These are phyloP conservation scores for Penicillium sp. DNA, from an alignment of 2,329 filamentous ascomycete genomes.

Conservation along the genomic window DNA sequence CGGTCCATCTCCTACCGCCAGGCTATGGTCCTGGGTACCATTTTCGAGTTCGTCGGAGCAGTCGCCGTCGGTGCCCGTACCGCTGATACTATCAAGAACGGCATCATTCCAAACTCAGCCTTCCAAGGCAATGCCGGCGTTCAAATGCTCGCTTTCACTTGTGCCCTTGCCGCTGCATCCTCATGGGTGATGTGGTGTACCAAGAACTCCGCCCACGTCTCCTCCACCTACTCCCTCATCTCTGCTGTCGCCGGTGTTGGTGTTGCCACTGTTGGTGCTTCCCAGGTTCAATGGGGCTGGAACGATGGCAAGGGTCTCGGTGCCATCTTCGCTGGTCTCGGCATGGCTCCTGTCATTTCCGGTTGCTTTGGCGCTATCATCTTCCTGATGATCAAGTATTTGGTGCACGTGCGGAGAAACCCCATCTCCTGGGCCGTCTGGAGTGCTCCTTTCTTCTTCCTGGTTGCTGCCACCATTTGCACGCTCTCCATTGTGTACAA, in stretches of 20 bases:
- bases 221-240: slow-evolving; percentile 69
- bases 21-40: slow-evolving; percentile 50
- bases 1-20: slow-evolving; percentile 52
- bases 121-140: slow-evolving; percentile 63
- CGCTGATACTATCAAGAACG: slow-evolving; percentile 76
- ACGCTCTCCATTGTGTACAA: slow-evolving; percentile 78
- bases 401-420: slow-evolving; percentile 69
- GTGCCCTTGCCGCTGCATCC: slow-evolving; percentile 33
- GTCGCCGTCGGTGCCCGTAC: slow-evolving; percentile 66
- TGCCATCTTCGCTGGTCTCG: slow-evolving; percentile 62
- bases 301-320: slow-evolving; percentile 64
- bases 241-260: slow-evolving; percentile 67
- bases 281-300: slow-evolving; percentile 67
- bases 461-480: slow-evolving; percentile 70
- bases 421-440: slow-evolving; percentile 70
- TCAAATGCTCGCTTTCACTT: slow-evolving; percentile 59
- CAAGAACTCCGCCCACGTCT: slow-evolving; percentile 68
- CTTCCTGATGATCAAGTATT: slow-evolving; percentile 69
- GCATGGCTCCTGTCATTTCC: slow-evolving; percentile 68
- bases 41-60: slow-evolving; percentile 68
- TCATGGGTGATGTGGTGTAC: slow-evolving; percentile 81
- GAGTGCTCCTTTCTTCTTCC: slow-evolving; percentile 72
- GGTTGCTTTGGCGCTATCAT: slow-evolving; percentile 64
- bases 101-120: slow-evolving; percentile 61
- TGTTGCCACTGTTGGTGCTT: slow-evolving; percentile 63